A percentile compares a stretch with the other conserved stretches of the same genome.
These are phyloP conservation scores for Rhododendron molle DNA, from an alignment of 148 eudicot species.

Conservation along the genomic window DNA sequence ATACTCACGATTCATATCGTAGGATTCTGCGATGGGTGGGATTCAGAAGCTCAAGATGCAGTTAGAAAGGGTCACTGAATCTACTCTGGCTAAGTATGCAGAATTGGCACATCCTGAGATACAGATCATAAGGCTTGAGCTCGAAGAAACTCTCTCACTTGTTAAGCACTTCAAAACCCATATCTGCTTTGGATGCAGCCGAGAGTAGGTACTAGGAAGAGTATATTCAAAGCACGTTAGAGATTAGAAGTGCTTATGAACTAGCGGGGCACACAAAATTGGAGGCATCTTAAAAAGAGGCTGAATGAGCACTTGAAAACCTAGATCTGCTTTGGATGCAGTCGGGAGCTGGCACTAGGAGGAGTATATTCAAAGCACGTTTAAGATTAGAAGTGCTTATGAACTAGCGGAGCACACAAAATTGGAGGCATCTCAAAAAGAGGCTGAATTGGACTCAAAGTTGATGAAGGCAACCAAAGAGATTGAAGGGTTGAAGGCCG, in stretches of 20 bases:
- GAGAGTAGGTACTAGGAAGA: conserved; percentile 68
- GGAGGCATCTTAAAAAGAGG: too few species aligned
- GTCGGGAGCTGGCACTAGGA: conserved; percentile 63
- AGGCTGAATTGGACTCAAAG: conserved; percentile 44
- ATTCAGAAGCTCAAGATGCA: conserved; percentile 68
- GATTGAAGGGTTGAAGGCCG: conserved; percentile 46
- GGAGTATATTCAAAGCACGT: conserved; percentile 63
- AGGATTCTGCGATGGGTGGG: conserved; percentile 51
- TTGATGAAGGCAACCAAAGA: conserved; percentile 34
- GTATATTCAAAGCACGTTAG: conserved; percentile 59
- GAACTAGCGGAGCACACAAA: conserved; percentile 59
- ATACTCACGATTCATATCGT: too few species aligned
- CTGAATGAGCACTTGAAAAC: too few species aligned
- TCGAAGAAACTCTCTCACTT: conserved; percentile 43
- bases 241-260: conserved; percentile 71
- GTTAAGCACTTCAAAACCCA: conserved; percentile 55
- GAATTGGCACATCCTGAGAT: conserved; percentile 59
- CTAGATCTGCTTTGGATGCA: conserved; percentile 54
- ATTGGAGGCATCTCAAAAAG: conserved; percentile 46
- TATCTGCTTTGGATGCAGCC: conserved; percentile 56
- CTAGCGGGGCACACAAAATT: too few species aligned
- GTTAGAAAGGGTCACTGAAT: conserved; percentile 49
- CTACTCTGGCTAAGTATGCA: conserved; percentile 48
- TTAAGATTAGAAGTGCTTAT: conserved; percentile 67
- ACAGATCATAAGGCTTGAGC: conserved; percentile 48